Evolutionary conservation across 805 yeast genomes (phyloP).

Genomic region (Teunomyces lycoperdinae): DNA sequence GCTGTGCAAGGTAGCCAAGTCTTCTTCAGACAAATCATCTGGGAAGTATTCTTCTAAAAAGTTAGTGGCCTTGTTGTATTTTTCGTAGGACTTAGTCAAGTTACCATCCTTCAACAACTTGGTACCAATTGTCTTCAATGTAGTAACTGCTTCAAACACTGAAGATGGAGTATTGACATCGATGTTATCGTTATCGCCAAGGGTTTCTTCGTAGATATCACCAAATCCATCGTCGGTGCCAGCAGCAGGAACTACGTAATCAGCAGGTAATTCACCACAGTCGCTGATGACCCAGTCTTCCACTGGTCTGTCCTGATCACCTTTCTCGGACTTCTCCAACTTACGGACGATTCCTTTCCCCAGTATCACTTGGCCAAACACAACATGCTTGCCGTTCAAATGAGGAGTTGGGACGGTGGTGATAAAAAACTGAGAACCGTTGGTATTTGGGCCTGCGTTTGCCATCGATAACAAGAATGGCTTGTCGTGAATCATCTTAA

Average conservation of each 20-base stretch:
- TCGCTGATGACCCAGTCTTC: constrained; percentile 68
- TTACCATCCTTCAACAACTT: constrained; percentile 66
- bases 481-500: constrained; percentile 66
- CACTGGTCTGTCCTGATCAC: constrained; percentile 65
- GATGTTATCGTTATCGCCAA: constrained; percentile 71
- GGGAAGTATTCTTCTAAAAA: constrained; percentile 75
- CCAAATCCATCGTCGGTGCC: constrained; percentile 76
- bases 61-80: constrained; percentile 70
- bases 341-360: constrained; percentile 81
- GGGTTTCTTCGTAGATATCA: constrained; percentile 71
- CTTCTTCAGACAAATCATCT: constrained; percentile 57
- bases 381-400: constrained; percentile 93
- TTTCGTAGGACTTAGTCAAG: constrained; percentile 52
- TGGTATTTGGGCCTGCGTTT: constrained; percentile 92
- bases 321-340: constrained; percentile 71
- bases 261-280: constrained; percentile 74
- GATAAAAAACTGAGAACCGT: constrained; percentile 93
- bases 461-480: constrained; percentile 96
- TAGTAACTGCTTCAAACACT: constrained; percentile 62
- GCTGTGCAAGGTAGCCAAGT: constrained; percentile 46
- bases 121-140: constrained; percentile 77
- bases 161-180: constrained; percentile 58
- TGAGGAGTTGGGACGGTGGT: constrained; percentile 94
- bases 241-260: constrained; percentile 48
- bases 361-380: constrained; percentile 80